Percentiles rank a stretch among this genome's conserved stretches.
Evolutionary conservation across 1,284 basidiomycete species (phyloP).

Genomic region (Macrocystidia cucumis): DNA sequence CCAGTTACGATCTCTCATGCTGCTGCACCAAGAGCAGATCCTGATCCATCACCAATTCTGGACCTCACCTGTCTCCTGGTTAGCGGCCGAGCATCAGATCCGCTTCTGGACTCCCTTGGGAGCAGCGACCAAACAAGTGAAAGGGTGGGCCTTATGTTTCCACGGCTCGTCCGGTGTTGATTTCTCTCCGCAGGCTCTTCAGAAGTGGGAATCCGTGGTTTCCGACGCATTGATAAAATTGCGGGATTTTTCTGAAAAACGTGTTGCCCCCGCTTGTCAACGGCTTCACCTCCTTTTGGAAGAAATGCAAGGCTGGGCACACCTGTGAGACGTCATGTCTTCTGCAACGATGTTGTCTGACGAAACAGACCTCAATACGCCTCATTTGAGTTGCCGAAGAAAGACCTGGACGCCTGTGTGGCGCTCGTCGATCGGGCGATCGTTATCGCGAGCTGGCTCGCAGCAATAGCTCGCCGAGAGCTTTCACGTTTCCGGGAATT

Average conservation of each 20-base stretch:
- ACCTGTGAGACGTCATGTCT: constrained; percentile 41
- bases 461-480: constrained; percentile 56
- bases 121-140: constrained; percentile 76
- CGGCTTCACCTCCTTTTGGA: constrained; percentile 66
- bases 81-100: constrained; percentile 61
- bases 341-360: too few species aligned
- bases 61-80: constrained; percentile 67
- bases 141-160: constrained; percentile 39
- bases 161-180: constrained; percentile 12
- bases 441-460: constrained; percentile 60
- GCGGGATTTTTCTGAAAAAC: constrained; percentile 65
- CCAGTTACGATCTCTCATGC: constrained; percentile 10
- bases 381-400: constrained; percentile 42
- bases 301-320: constrained; percentile 70
- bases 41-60: constrained; percentile 54
- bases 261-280: constrained; percentile 65
- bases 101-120: constrained; percentile 64
- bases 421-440: constrained; percentile 47
- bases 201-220: constrained; percentile 74
- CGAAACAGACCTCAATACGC: constrained; percentile 38
- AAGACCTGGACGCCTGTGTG: constrained; percentile 44
- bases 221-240: constrained; percentile 61
- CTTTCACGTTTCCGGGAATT: constrained; percentile 68
- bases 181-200: constrained; percentile 43
- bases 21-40: constrained; percentile 36